Base-by-base conservation (phyloP, 2,329 filamentous ascomycete species). In the Metarhizium sp. region DNA sequence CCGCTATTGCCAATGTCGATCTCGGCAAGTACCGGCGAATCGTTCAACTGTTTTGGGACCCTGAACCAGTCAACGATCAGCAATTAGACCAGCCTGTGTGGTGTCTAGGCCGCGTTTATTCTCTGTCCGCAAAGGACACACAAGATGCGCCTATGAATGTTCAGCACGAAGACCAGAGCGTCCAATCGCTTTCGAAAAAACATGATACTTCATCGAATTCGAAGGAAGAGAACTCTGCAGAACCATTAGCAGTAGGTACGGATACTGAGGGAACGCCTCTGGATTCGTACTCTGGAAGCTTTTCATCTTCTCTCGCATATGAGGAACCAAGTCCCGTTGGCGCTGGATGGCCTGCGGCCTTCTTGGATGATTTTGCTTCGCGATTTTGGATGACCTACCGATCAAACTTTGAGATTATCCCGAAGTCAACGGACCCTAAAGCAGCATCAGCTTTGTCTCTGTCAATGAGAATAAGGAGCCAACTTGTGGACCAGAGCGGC, bases 321-420 rank as follows among this genome's bases (percentile, higher is more conserved):
- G 76, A 76, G 13, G 68, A 80, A 25, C 66, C 69, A 2, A 64
- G 64, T 3, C 65, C 71, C 18, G 75, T 75, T 57, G 74, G 75
- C 16, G 85, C 87, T 14, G 85, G 87, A 57, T 99, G 94, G 94
- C 94, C 94, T 10, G 74, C 80, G 10, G 78, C 82, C 4, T 99
- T 99, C 65, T 75, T 97, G 38, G 87, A 91, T 58, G 94, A 99
- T 70, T 95, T 97, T 64, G 91, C 96, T 68, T 92, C 92, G 5
- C 84, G 84, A 58, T 83, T 96, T 69, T 97, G 94, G 92, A 89
- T 99, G 80, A 97, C 92, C 10, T 99, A 99, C 67, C 84, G 94
- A 52, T 94, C 86, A 30, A 87, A 87, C 62, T 99, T 99, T 67
- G 76, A 85, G 10, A 78, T 84, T 0, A 99, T 99, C 66, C 80